A percentile compares a stretch with the other conserved stretches of the same genome.
phyloP scores from a whole-genome alignment of 2,329 filamentous ascomycete species.

The Trichoderma koningiopsis region DNA sequence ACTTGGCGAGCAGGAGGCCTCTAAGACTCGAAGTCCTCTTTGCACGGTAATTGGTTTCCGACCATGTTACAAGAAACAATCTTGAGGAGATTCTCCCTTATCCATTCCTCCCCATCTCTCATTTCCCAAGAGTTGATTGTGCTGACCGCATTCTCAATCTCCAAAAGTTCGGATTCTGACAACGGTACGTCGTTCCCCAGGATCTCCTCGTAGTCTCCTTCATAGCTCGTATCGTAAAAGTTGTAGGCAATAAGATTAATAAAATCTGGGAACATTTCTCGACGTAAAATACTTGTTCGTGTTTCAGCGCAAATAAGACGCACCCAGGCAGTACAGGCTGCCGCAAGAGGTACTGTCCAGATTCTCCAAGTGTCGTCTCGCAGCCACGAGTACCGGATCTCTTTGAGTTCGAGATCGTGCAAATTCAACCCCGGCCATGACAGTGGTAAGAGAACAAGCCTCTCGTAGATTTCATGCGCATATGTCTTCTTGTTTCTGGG shows the following conservation, averaged over 20 bases:
- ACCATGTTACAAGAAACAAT: not conserved
- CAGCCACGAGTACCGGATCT: not conserved
- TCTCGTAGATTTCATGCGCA: not conserved
- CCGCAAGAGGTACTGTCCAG: constrained; percentile 9
- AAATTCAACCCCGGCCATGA: not conserved
- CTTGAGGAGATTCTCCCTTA: not conserved
- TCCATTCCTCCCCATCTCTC: constrained; percentile 6
- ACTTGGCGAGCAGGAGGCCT: not conserved
- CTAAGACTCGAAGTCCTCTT: not conserved
- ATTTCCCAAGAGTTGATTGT: not conserved
- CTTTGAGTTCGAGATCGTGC: not conserved
- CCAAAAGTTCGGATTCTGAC: not conserved
- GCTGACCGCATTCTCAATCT: not conserved
- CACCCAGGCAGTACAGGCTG: not conserved
- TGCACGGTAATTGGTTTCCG: not conserved
- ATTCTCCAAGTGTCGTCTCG: not conserved
- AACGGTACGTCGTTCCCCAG: not conserved
- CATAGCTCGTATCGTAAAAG: not conserved
- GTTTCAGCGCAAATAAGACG: not conserved
- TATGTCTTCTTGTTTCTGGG: not conserved
- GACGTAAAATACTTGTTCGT: not conserved
- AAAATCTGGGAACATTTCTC: no score
- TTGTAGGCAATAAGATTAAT: not conserved
- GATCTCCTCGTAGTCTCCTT: not conserved
- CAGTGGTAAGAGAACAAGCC: not conserved